Percentiles rank a stretch among this genome's conserved stretches.
Evolutionary conservation across 179 eudicot species (phyloP).

Genomic region (Beta macrorhiza): DNA sequence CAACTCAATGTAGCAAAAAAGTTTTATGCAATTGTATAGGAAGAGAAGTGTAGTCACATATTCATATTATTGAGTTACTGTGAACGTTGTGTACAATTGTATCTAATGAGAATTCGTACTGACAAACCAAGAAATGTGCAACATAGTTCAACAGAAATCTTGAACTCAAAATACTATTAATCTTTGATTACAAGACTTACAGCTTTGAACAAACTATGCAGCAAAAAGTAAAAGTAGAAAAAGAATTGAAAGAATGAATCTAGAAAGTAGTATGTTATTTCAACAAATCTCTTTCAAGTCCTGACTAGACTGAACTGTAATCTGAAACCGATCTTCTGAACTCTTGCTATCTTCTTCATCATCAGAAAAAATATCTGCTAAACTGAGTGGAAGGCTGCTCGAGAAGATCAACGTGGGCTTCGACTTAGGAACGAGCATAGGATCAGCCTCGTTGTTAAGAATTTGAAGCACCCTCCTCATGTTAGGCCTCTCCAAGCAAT

Average conservation of each 20-base stretch:
- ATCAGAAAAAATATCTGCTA: conserved; percentile 66
- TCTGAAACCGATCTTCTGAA: conserved; percentile 37
- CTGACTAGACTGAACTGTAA: conserved; percentile 27
- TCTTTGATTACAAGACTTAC: conserved; percentile 1
- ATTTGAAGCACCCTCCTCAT: conserved; percentile 88
- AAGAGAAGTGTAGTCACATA: background rate
- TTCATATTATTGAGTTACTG: background rate
- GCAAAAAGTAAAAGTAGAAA: background rate
- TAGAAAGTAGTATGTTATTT: background rate
- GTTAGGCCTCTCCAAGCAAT: conserved; percentile 59
- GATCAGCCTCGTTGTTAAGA: conserved; percentile 56
- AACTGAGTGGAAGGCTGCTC: conserved; percentile 51
- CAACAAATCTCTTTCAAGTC: conserved; percentile 23
- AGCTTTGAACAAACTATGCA: background rate
- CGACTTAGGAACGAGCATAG: conserved; percentile 47
- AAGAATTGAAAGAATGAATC: conserved; percentile 18
- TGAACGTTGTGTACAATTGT: background rate
- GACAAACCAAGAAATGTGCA: background rate
- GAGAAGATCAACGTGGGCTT: conserved; percentile 81
- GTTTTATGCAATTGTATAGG: too few species aligned
- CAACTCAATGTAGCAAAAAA: too few species aligned
- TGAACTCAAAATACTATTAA: conserved; percentile 1
- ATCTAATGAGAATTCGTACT: background rate
- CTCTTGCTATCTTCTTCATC: conserved; percentile 35
- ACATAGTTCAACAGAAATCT: conserved; percentile 15